Evolutionary conservation across 2,329 filamentous ascomycete species (phyloP).

Genomic region (Xylariaceae sp.): DNA sequence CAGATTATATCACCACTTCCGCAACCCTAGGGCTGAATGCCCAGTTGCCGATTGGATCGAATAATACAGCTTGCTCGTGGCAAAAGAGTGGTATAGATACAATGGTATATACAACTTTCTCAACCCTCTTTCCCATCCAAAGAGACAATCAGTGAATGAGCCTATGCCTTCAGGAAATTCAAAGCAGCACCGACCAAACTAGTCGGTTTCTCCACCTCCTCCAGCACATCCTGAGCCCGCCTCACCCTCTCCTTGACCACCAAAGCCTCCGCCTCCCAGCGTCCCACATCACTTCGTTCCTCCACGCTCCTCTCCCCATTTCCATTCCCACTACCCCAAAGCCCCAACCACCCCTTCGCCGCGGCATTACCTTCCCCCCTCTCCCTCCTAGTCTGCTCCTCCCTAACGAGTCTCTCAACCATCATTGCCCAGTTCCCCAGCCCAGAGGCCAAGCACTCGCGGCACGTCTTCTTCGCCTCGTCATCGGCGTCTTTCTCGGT

Average conservation of each 20-base stretch:
- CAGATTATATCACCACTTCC: no score
- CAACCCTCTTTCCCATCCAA: background rate
- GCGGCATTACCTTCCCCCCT: slow-evolving; percentile 8
- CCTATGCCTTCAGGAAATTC: slow-evolving; percentile 34
- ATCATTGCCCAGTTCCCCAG: slow-evolving; percentile 82
- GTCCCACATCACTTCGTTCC: slow-evolving; percentile 29
- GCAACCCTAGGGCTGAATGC: no score
- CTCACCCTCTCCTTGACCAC: slow-evolving; percentile 52
- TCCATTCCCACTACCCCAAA: slow-evolving; percentile 37
- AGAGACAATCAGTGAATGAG: background rate
- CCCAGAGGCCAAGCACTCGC: slow-evolving; percentile 72
- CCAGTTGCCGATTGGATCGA: no score
- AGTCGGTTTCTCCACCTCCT: slow-evolving; percentile 43
- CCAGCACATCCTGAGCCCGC: slow-evolving; percentile 51
- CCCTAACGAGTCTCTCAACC: slow-evolving; percentile 61
- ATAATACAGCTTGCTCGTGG: no score
- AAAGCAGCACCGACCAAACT: slow-evolving; percentile 38
- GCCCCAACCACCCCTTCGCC: slow-evolving; percentile 36
- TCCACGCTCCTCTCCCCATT: slow-evolving; percentile 28
- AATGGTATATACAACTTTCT: slow-evolving; percentile 6
- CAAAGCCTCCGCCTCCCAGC: slow-evolving; percentile 55
- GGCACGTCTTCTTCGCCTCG: slow-evolving; percentile 60
- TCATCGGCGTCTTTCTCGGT: slow-evolving; percentile 39
- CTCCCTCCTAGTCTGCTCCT: slow-evolving; percentile 22
- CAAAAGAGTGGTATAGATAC: background rate